Base-by-base conservation (phyloP, 208 protist species). In the Leishmania gerbilli region DNA sequence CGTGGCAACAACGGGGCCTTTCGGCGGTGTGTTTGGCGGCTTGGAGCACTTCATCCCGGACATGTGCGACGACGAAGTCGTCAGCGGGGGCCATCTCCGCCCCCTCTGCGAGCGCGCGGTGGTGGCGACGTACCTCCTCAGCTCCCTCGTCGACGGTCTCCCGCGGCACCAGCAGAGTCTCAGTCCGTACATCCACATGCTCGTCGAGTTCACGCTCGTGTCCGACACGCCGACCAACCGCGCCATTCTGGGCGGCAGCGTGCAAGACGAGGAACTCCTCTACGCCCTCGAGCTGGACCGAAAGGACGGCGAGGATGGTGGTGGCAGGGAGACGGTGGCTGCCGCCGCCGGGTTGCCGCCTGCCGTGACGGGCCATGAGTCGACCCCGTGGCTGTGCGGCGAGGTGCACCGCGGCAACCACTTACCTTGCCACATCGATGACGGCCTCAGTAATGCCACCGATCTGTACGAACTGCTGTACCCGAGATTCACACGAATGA, bases 131-230 rank as follows among this genome's bases (percentile, higher is more conserved):
- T 80, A 93, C 53, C 78, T 97, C 11, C 80, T 97, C 13, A 86
- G 92, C 51, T 77, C 87, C 62, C 80, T 92, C 42, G 71, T 91
- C 42, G 75, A 84, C 5, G 68, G 77, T 19, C 84, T 96, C 5
- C 89, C 94, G 1, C 90, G 92, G 0, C 89, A 96, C 74, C 87
- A 95, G 62, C 65, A 75, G 31, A 85, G 87, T 51, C 76, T 97
- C 15, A 45, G 69, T 58, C 91, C 90, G 21, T 95, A 88, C 72
- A 79, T 94, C 31, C 81, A 85, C 13, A 85, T 95, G 79, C 74
- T 97, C 34, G 77, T 97, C n/a, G 85, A 88, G 24, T 87, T 85
- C 37, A 81, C 94, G 34, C 95, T 92, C 77, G 91, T 97, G 15
- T 85, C 91, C 2, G 87, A 95, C 77, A 91, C 87, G 2, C 69